Conservation (phyloP, 495 filamentous ascomycete species). For the Chaetomidium leptoderma region DNA sequence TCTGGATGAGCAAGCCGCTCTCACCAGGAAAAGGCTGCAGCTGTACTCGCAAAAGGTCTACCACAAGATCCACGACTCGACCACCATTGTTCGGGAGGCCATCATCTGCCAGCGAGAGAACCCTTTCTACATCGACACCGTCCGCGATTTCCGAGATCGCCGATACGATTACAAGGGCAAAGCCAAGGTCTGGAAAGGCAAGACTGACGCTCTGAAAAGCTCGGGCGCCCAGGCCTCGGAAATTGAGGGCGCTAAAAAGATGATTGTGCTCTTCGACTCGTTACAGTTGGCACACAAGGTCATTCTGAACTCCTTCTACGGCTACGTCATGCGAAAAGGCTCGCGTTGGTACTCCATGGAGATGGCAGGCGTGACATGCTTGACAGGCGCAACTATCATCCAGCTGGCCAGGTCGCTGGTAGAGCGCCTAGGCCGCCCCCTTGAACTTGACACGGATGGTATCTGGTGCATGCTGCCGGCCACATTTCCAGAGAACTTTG, state of each 20-base stretch:
- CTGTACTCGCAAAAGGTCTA: constrained; percentile 98
- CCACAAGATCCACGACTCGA: constrained; percentile 96
- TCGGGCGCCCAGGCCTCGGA: constrained; percentile 72
- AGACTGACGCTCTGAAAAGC: constrained; percentile 78
- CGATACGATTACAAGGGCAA: constrained; percentile 97
- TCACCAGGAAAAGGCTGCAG: constrained; percentile 82
- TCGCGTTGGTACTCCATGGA: constrained; percentile 99
- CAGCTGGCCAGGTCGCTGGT: constrained; percentile 94
- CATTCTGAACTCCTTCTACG: constrained; percentile 98
- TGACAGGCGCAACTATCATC: constrained; percentile 96
- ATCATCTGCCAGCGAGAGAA: constrained; percentile 99
- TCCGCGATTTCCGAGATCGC: constrained; percentile 90
- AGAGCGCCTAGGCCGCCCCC: constrained; percentile 84
- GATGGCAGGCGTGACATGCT: constrained; percentile 97
- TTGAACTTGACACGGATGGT: constrained; percentile 98
- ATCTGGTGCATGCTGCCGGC: constrained; percentile 99
- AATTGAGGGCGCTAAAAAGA: constrained; percentile 94
- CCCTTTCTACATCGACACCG: constrained; percentile 96
- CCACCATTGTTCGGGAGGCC: constrained; percentile 87
- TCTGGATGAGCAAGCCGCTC: constrained; percentile 73
- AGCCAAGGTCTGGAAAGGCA: constrained; percentile 97
- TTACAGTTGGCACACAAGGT: constrained; percentile 97
- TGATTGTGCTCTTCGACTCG: constrained; percentile 95
- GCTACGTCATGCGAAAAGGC: constrained; percentile 98
- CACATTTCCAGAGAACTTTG: constrained; percentile 94